Evolutionary conservation across 345 rosid genomes (phyloP).

Genomic region (Brassica rapa): DNA sequence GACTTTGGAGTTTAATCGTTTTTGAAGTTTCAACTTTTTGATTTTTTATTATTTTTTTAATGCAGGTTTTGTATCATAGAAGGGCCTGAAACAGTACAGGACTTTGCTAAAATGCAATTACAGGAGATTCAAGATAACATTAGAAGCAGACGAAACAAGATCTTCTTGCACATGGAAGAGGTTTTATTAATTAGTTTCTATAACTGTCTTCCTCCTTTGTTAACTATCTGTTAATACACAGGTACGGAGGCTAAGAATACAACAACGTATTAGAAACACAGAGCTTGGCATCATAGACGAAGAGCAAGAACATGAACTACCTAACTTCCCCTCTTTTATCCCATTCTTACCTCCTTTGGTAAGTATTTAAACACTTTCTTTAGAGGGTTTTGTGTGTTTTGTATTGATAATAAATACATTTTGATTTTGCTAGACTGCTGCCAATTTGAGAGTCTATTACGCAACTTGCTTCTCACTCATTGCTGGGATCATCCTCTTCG

Average conservation of each 20-base stretch:
- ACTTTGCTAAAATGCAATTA: constrained; percentile 85
- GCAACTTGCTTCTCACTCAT: constrained; percentile 90
- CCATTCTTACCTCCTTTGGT: constrained; percentile 92
- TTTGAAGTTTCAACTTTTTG: neutral
- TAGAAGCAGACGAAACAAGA: constrained; percentile 88
- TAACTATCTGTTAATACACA: constrained; percentile 19
- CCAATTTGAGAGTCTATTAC: constrained; percentile 74
- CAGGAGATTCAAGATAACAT: constrained; percentile 94
- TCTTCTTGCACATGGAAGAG: constrained; percentile 98
- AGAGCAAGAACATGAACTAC: constrained; percentile 71
- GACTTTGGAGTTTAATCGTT: neutral
- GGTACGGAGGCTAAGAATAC: constrained; percentile 95
- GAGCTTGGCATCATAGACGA: constrained; percentile 69
- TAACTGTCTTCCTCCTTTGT: constrained; percentile 8
- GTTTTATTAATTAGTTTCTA: constrained; percentile 31
- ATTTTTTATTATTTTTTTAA: neutral
- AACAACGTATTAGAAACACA: constrained; percentile 72
- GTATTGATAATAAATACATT: neutral
- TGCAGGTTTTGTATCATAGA: constrained; percentile 95
- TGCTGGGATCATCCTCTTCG: constrained; percentile 81
- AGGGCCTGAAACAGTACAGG: constrained; percentile 96
- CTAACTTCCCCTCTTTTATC: constrained; percentile 92
- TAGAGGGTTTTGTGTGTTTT: neutral
- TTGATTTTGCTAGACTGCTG: constrained; percentile 65
- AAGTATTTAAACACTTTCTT: constrained; percentile 28